Conservation (phyloP, 768 basidiomycete genomes). For the Kwoniella heveanensis region DNA sequence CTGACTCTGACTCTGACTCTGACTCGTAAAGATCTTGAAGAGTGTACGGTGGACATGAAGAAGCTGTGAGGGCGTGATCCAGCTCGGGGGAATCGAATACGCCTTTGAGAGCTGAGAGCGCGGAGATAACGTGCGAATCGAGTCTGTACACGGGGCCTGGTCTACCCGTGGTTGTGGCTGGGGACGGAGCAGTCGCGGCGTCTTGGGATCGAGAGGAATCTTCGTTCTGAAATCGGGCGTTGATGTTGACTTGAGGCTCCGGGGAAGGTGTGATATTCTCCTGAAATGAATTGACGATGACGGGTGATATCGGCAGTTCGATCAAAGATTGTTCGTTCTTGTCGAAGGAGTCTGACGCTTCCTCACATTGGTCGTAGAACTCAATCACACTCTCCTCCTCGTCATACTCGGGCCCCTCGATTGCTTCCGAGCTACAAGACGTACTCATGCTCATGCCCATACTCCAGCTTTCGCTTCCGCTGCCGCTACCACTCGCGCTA, state of each 20-base stretch:
- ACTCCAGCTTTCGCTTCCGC: not conserved
- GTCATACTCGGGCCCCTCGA: not conserved
- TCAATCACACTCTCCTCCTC: not conserved
- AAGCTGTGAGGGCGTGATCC: slow-evolving; percentile 20
- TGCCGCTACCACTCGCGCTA: too few relatives aligned
- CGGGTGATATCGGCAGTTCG: too few relatives aligned
- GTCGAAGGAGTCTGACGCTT: too few relatives aligned
- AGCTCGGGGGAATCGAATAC: slow-evolving; percentile 30
- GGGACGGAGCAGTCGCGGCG: too few relatives aligned
- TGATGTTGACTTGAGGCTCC: too few relatives aligned
- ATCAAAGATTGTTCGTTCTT: too few relatives aligned
- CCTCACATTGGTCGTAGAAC: too few relatives aligned
- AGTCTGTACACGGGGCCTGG: slow-evolving; percentile 28
- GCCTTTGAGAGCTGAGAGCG: slow-evolving; percentile 24
- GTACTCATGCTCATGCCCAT: not conserved
- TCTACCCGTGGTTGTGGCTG: not conserved
- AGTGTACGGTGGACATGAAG: not conserved
- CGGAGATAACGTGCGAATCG: slow-evolving; percentile 36
- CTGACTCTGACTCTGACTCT: not conserved
- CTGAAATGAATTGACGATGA: too few relatives aligned
- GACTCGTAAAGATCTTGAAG: not conserved
- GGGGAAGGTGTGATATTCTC: too few relatives aligned
- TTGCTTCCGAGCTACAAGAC: not conserved
- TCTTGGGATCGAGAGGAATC: too few relatives aligned
- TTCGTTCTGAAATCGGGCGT: too few relatives aligned